Base-by-base conservation (phyloP, 345 rosid genomes). In the Brassica nigra region DNA sequence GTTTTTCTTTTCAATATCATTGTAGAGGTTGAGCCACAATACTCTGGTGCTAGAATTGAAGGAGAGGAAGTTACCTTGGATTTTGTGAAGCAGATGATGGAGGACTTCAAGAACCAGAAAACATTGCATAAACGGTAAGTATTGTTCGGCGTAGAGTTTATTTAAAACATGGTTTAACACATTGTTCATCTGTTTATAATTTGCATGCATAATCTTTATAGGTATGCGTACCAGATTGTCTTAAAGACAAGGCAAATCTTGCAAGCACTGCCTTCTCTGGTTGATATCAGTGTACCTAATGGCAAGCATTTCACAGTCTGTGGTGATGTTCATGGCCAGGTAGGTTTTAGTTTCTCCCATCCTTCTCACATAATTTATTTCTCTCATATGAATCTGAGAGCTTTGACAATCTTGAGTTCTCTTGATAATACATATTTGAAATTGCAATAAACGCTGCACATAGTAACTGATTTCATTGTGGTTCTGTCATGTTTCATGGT, bases 271-370 rank as follows among this genome's bases (percentile, higher is more conserved):
- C 97, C 99, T 68, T 90, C 97, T 49, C 91, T 95, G 74, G 91
- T 95, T 80, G 93, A 95, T 82, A 89, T 95, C 75, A 78, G 42
- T 70, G 86, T 95, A 77, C 91, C 97, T 33, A 82, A 86, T 63
- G 92, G 90, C 69, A 89, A 82, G 27, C 92, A 87, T 83, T 87
- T 93, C 79, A 93, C 98, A 0, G 97, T 95, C 70, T 95, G 99
- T 67, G 99, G 99, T 84, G 99, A 95, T 84, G 98, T 95, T 36
- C 99, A 95, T 82, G 99, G 99, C 71, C 98, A 95, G 98, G 99
- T 95, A 86, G 2, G 16, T 29, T 66, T 11, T 81, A 70, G 63
- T 39, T 34, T 59, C 30, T 39, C 10, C 37, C 15, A 18, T 44
- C 44, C 9, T 37, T 2, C 23, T 6, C 12, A 4, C 33, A 63